These are phyloP conservation scores for Cercophora scortea DNA, from an alignment of 495 filamentous ascomycete species.

Conservation along the genomic window DNA sequence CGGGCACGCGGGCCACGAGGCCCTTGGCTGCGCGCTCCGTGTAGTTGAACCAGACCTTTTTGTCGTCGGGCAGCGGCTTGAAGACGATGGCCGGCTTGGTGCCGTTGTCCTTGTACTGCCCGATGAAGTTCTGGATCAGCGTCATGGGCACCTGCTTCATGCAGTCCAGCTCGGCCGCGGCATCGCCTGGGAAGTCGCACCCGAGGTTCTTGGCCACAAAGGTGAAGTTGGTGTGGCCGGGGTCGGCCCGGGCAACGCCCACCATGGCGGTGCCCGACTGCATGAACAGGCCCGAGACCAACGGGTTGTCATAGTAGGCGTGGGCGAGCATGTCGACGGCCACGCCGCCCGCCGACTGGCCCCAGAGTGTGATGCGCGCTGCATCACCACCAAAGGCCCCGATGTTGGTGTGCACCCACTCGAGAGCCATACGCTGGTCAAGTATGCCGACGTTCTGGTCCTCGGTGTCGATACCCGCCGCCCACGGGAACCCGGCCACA, in stretches of 20 bases:
- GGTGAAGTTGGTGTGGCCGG: slow-evolving; percentile 34
- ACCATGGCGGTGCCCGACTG: slow-evolving; percentile 37
- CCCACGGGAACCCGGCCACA: slow-evolving; percentile 26
- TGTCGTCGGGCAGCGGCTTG: slow-evolving; percentile 33
- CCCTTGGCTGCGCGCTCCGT: slow-evolving; percentile 21
- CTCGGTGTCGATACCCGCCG: slow-evolving; percentile 10
- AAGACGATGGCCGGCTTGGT: slow-evolving; percentile 30
- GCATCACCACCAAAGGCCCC: slow-evolving; percentile 61
- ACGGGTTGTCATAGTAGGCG: slow-evolving; percentile 38
- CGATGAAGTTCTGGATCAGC: slow-evolving; percentile 31
- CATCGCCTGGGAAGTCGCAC: slow-evolving; percentile 26
- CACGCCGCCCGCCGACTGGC: slow-evolving; percentile 39
- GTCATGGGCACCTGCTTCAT: slow-evolving; percentile 33
- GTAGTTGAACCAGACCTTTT: slow-evolving; percentile 37
- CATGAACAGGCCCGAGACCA: slow-evolving; percentile 37
- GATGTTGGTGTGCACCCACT: slow-evolving; percentile 67
- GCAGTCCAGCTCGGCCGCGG: slow-evolving; percentile 29
- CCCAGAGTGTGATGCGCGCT: slow-evolving; percentile 48
- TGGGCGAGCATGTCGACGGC: slow-evolving; percentile 36
- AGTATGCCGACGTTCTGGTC: slow-evolving; percentile 23
- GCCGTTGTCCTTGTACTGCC: slow-evolving; percentile 27
- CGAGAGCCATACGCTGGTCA: slow-evolving; percentile 50
- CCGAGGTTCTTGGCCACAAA: slow-evolving; percentile 32
- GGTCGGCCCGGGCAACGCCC: slow-evolving; percentile 22
- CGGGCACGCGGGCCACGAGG: slow-evolving; percentile 21